These are phyloP conservation scores for Leccinum holopus DNA, from an alignment of 1,284 basidiomycete genomes.

Conservation along the genomic window DNA sequence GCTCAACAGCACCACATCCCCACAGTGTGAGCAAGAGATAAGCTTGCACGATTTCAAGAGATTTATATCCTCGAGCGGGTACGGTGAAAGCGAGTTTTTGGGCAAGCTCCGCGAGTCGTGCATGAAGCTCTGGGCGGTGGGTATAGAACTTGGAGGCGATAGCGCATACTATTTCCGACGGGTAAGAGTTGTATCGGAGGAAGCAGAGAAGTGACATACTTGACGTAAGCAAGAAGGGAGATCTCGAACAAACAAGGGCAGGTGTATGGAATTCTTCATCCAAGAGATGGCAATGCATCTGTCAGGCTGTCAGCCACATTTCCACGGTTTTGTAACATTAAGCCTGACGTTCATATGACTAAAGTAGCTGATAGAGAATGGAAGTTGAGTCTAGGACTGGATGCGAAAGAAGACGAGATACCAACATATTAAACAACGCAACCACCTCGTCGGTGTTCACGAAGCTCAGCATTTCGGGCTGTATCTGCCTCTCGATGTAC, in stretches of 20 bases:
- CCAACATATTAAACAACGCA: slow-evolving; percentile 90
- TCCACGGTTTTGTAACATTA: slow-evolving; percentile 7
- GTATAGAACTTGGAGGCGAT: slow-evolving; percentile 91
- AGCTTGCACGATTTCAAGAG: slow-evolving; percentile 92
- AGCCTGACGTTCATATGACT: slow-evolving; percentile 69
- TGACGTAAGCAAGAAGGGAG: slow-evolving; percentile 90
- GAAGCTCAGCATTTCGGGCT: slow-evolving; percentile 88
- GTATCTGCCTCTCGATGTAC: slow-evolving; percentile 86
- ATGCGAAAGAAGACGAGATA: slow-evolving; percentile 16
- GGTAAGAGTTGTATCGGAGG: background rate
- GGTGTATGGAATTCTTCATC: slow-evolving; percentile 90
- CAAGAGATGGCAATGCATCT: slow-evolving; percentile 75
- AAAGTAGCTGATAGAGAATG: slow-evolving; percentile 57
- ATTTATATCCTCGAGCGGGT: slow-evolving; percentile 86
- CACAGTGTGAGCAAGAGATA: slow-evolving; percentile 81
- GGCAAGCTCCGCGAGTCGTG: slow-evolving; percentile 77
- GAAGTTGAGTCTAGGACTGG: slow-evolving; percentile 11
- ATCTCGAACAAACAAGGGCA: slow-evolving; percentile 86
- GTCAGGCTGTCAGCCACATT: slow-evolving; percentile 12
- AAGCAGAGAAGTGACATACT: slow-evolving; percentile 53
- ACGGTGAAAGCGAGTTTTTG: slow-evolving; percentile 93
- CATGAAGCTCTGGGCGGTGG: slow-evolving; percentile 80
- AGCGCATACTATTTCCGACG: slow-evolving; percentile 70
- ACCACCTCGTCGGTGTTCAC: slow-evolving; percentile 82
- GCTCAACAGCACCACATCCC: slow-evolving; percentile 89